Evolutionary conservation across 768 basidiomycete species (phyloP).

Genomic region (Termitomyces bulborhizus): DNA sequence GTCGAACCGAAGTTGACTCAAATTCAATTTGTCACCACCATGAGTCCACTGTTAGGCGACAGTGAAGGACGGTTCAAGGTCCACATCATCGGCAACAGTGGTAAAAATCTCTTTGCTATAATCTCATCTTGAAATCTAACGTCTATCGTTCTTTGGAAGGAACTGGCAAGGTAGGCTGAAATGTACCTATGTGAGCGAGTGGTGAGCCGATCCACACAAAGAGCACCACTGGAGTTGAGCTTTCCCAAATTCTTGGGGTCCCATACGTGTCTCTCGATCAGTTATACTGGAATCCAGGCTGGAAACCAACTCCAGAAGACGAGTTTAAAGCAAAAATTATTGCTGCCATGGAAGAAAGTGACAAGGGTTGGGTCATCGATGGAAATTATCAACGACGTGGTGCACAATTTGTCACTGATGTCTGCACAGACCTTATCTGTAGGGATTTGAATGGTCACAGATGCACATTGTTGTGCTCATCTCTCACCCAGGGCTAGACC

Average conservation of each 20-base stretch:
- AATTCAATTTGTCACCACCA: neutral
- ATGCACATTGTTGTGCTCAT: neutral
- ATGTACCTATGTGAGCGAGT: neutral
- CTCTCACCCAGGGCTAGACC: constrained; percentile 52
- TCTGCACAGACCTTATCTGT: constrained; percentile 51
- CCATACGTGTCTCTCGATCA: constrained; percentile 42
- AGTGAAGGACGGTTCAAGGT: constrained; percentile 39
- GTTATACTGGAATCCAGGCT: constrained; percentile 45
- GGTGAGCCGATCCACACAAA: constrained; percentile 13
- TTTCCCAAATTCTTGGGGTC: constrained; percentile 37
- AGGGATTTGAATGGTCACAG: constrained; percentile 9
- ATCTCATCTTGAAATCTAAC: neutral
- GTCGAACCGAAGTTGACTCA: neutral
- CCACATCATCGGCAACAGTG: constrained; percentile 41
- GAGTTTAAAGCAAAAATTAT: constrained; percentile 26
- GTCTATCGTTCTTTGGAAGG: constrained; percentile 13
- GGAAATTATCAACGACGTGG: constrained; percentile 32
- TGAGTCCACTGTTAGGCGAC: constrained; percentile 33
- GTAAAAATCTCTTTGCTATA: constrained; percentile 4
- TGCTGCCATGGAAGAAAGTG: constrained; percentile 19
- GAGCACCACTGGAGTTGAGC: constrained; percentile 41
- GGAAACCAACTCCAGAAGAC: constrained; percentile 26
- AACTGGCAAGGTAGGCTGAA: constrained; percentile 23
- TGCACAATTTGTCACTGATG: constrained; percentile 27
- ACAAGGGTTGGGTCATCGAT: constrained; percentile 49